Evolutionary conservation across 495 filamentous ascomycete species (phyloP), one percentile per base, ranked within the genome.

Genomic region (Neurospora sublineolata): DNA sequence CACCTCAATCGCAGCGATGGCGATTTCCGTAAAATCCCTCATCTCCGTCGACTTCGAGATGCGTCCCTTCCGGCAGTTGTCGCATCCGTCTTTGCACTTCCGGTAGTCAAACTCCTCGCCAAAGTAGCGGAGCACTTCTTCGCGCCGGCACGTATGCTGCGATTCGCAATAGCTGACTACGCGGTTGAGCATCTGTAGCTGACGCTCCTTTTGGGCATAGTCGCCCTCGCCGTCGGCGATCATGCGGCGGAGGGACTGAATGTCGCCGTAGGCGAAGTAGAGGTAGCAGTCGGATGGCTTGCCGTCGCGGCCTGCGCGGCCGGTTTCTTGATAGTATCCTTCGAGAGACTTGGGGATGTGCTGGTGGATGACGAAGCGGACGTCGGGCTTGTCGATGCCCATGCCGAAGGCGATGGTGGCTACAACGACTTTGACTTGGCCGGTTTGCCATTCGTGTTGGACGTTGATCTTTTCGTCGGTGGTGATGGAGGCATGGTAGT

Each of bases 361-460:
- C 75, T 96, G 89, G 79, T 99, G 95, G 38, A 99, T 93, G 46
- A 99, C 94, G 75, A 94, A 97, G 14, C 95, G 91, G 42, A 99
- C 94, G 79, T 99, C 90, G 0, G 93, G 86, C 79, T 99, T 99
- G 81, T 99, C 95, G 70, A 99, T 98, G 18, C 95, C 95, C 95
- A 99, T 99, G 11, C 95, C 95, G 78, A 99, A 99, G 37, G 95
- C 95, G 79, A 98, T 97, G 0, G 95, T 99, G n/a, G 95, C 96
- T 37, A 99, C 95, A 33, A 99, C 94, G 40, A 99, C 93, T 72
- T 97, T 90, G 73, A 88, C 86, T 72, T 82, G 81, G 3, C 93
- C 92, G 30, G 79, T 77, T 77, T 98, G 96, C 95, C 95, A 99
- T 4, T 88, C 76, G 70, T 85, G 86, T 77, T 97, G 96, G 7